A percentile compares a stretch with the other conserved stretches of the same genome.
These are phyloP conservation scores for Neoconidiobolus thromboides DNA, from an alignment of 371 early-diverging fungal genomes.

Conservation along the genomic window DNA sequence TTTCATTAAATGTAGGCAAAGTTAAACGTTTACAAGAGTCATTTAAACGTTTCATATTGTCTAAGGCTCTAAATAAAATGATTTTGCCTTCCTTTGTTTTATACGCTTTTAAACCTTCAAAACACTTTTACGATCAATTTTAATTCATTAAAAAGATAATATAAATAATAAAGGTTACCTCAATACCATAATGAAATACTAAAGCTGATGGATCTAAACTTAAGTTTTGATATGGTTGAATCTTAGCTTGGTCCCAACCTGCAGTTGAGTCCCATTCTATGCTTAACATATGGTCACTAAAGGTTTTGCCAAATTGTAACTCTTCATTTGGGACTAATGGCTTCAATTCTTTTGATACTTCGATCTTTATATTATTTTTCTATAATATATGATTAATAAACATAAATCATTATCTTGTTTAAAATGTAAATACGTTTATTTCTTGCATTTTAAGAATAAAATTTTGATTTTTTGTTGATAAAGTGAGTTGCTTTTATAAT, in stretches of 20 bases:
- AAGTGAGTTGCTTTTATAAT: too few relatives aligned
- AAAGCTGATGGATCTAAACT: conserved; percentile 62
- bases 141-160: not conserved
- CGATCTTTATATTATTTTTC: too few relatives aligned
- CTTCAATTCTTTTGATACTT: conserved; percentile 13
- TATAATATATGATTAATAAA: too few relatives aligned
- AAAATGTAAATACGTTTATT: too few relatives aligned
- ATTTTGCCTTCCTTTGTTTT: conserved; percentile 64
- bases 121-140: conserved; percentile 21
- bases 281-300: conserved; percentile 87
- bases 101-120: conserved; percentile 85
- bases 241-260: conserved; percentile 60
- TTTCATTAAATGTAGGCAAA: conserved; percentile 67
- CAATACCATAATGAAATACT: conserved; percentile 84
- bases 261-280: conserved; percentile 50
- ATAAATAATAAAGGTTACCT: conserved; percentile 15
- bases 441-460: too few relatives aligned
- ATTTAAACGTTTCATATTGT: conserved; percentile 74
- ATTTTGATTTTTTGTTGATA: too few relatives aligned
- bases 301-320: conserved; percentile 70
- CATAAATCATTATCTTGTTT: too few relatives aligned
- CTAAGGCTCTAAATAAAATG: conserved; percentile 71
- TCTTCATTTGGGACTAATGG: conserved; percentile 48
- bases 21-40: conserved; percentile 53
- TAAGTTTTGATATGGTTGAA: conserved; percentile 63